These are phyloP conservation scores for Dimocarpus longan DNA, from an alignment of 345 rosid genomes.

Conservation along the genomic window DNA sequence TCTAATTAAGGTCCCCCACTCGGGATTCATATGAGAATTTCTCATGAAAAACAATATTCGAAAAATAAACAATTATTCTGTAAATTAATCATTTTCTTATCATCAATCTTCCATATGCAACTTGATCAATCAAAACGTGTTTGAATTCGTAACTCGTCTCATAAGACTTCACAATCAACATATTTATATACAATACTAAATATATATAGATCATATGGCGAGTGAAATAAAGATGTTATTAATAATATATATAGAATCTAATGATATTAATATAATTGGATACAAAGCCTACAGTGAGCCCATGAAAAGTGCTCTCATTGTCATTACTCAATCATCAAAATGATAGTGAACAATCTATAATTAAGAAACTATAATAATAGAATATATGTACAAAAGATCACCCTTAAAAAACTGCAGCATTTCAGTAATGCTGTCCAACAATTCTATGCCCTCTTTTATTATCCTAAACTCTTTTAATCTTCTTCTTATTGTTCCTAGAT, in stretches of 20 bases:
- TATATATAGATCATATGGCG: too few relatives aligned
- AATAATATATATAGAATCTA: too few relatives aligned
- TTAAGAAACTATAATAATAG: background rate
- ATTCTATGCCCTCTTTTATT: conserved; percentile 8
- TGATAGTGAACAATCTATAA: background rate
- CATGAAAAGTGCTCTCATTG: conserved; percentile 5
- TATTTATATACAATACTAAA: too few relatives aligned
- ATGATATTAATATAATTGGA: background rate
- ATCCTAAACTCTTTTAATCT: background rate
- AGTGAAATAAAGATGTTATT: too few relatives aligned
- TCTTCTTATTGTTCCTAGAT: background rate
- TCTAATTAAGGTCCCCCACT: background rate
- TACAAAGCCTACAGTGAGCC: background rate
- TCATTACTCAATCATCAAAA: conserved; percentile 19
- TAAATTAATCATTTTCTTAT: background rate
- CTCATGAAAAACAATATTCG: background rate
- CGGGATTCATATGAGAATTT: background rate
- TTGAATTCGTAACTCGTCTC: background rate
- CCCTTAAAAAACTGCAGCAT: conserved; percentile 47
- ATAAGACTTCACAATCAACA: too few relatives aligned
- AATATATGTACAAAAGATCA: conserved; percentile 20
- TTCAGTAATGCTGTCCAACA: conserved; percentile 46
- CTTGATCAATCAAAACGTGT: background rate
- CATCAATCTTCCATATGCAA: background rate
- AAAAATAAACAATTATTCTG: too few relatives aligned